Evolutionary conservation across 2,329 filamentous ascomycete genomes (phyloP), one percentile per base, ranked within the genome.

Genomic region (Pseudogymnoascus sp.): DNA sequence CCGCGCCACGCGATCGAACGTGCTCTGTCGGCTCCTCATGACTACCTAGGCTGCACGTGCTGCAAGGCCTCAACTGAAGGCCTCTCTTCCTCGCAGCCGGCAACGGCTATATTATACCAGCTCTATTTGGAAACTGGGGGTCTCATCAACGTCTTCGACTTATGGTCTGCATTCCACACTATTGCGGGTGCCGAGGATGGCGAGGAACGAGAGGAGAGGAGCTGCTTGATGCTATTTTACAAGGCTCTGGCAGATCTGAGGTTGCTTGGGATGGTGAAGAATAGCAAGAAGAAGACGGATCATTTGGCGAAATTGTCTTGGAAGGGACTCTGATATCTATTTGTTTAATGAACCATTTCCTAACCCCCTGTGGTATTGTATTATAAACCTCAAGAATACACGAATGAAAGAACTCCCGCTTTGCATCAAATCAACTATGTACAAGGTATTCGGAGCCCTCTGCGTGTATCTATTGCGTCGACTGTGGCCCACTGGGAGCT

Each of bases 201-300:
- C 9, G 65, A 67, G 1, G 77, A 78, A 1, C 75, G 74, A 8
- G 75, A 77, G 12, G 83, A 86, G 72, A 77, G 83, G 66, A 80
- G 79, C 55, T 81, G 80, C 6, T 79, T 91, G 75, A 85, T 91
- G 42, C 76, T 89, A 75, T 99, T 97, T 75, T 97, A 97, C 74
- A 83, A 86, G 64, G 89, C 84, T 4, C 74, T 97, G 65, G 90
- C 93, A 0, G 94, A 99, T 74, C 75, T 99, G 72, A 88, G 87
- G 73, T 84, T 87, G 61, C 79, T 99, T 69, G 94, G 94, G 6
- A 88, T 97, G 75, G 82, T 97, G 64, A 97, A 94, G 77, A 82
- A 83, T 64, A 97, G 88, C 71, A 89, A 88, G 75, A 96, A 92
- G 79, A 96, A 96, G 79, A 85, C 87, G 25, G 94, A 97, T 72